Conservation (phyloP, 208 protist genomes). For the Trypanosoma avium region DNA sequence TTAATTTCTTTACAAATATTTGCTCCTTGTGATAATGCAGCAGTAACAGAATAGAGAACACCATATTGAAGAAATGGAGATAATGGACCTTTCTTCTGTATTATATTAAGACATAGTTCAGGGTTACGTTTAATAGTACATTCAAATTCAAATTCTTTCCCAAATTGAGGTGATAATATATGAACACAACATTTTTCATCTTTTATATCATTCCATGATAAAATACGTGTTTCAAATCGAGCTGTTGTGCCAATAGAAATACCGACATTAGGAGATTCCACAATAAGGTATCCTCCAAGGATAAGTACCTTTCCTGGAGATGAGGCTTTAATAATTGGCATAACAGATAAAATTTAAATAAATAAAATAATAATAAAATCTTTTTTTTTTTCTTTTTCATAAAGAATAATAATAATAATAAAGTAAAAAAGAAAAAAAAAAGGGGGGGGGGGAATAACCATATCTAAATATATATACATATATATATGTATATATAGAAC, state of each 20-base stretch:
- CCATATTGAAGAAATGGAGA: conserved; percentile 76
- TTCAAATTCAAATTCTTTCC: conserved; percentile 60
- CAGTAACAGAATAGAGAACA: conserved; percentile 65
- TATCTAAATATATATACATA: not conserved
- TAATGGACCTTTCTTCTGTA: conserved; percentile 52
- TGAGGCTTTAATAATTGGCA: conserved; percentile 53
- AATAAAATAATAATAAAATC: not conserved
- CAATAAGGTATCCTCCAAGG: conserved; percentile 94
- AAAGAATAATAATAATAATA: not conserved
- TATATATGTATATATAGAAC: no score
- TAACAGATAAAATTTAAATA: conserved; percentile 14
- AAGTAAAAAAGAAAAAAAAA: not conserved
- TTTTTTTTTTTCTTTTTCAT: conserved; percentile 12
- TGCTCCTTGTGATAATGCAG: conserved; percentile 26
- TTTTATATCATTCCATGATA: conserved; percentile 12
- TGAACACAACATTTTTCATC: conserved; percentile 43
- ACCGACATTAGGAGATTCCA: conserved; percentile 89
- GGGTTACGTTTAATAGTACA: conserved; percentile 18
- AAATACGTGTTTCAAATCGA: conserved; percentile 79
- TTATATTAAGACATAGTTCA: conserved; percentile 36
- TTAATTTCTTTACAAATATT: conserved; percentile 21
- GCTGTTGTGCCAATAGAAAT: conserved; percentile 92
- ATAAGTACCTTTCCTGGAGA: conserved; percentile 96
- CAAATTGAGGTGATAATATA: conserved; percentile 84
- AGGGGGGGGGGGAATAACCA: not conserved